Evolutionary conservation across 208 protist species (phyloP), one percentile per base, ranked within the genome.

Genomic region (Porcisia deanei): DNA sequence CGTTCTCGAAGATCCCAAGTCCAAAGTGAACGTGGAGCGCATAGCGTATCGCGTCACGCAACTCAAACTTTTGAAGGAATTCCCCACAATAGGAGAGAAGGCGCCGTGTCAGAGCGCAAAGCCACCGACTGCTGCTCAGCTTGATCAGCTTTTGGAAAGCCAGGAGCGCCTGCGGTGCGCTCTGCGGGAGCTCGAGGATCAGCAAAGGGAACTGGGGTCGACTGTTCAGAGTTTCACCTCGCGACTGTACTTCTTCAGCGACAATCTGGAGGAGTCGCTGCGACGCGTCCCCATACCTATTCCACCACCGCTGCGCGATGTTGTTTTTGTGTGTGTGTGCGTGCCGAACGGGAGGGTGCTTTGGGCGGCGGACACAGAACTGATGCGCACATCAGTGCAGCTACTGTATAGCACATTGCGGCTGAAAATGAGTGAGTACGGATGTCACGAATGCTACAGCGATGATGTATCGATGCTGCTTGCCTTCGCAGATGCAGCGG

Each of bases 361-460:
- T 43, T 97, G 93, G 93, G 77, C 85, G 0, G 77, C 88, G 22
- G 79, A 91, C 73, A 77, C 84, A 22, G 91, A 90, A 59, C 76
- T 67, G 69, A 91, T 91, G 80, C 81, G 85, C 9, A 83, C 91
- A 22, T 71, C 91, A 1, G 80, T 91, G 73, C 70, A 85, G 55
- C 84, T 95, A 47, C 81, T 94, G 70, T 88, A 91, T 71, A 84
- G 82, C 69, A 83, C 84, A 0, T 61, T 95, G 53, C 93, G 93
- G n/a, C 78, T 90, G 20, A 97, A 97, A 82, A 87, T 92, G 86
- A 75, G 58, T 3, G 78, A 95, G 84, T 95, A 97, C 70, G 93
- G 89, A 30, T 88, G 79, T 8, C 92, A 95, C 76, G 93, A 97
- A 78, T 93, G 87, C 76, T 95, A 91, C 79, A 94, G 91, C 79